phyloP scores from a whole-genome alignment of 768 basidiomycete species.

The Cantharellus cinnabarinus region DNA sequence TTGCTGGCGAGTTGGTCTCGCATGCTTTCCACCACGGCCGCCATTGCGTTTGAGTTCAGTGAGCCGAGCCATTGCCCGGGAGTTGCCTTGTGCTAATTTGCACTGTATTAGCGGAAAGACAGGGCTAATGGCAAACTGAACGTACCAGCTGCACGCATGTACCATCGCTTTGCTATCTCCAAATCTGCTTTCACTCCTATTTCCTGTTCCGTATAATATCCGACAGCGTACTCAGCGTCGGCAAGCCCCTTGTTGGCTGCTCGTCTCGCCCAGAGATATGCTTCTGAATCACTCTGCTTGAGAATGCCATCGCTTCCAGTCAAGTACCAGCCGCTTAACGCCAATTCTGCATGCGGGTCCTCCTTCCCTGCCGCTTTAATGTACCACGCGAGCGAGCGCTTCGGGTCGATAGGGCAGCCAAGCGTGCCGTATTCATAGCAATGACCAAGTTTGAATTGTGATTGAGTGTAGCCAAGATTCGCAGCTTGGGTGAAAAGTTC shows the following conservation, averaged over 20 bases:
- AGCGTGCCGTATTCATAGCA: slow-evolving; percentile 86
- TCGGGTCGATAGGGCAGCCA: slow-evolving; percentile 80
- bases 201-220: slow-evolving; percentile 93
- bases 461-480: slow-evolving; percentile 80
- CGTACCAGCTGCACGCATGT: slow-evolving; percentile 95
- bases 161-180: slow-evolving; percentile 94
- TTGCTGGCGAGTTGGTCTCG: slow-evolving; percentile 79
- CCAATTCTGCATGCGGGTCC: slow-evolving; percentile 83
- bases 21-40: slow-evolving; percentile 52
- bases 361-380: slow-evolving; percentile 96
- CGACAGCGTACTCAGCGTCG: slow-evolving; percentile 97
- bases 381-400: slow-evolving; percentile 93
- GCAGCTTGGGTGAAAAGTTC: slow-evolving; percentile 78
- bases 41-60: slow-evolving; percentile 90
- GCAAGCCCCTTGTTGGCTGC: slow-evolving; percentile 92
- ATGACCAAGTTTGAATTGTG: slow-evolving; percentile 88
- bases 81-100: slow-evolving; percentile 79
- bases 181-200: slow-evolving; percentile 94
- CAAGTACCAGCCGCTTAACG: slow-evolving; percentile 94
- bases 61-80: slow-evolving; percentile 85
- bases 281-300: slow-evolving; percentile 95
- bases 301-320: slow-evolving; percentile 88
- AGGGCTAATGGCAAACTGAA: slow-evolving; percentile 4
- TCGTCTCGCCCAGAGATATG: slow-evolving; percentile 93
- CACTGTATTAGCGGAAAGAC: background rate